A percentile compares a stretch with the other conserved stretches of the same genome.
phyloP scores from a whole-genome alignment of 768 basidiomycete species.

The Mycena vitilis region DNA sequence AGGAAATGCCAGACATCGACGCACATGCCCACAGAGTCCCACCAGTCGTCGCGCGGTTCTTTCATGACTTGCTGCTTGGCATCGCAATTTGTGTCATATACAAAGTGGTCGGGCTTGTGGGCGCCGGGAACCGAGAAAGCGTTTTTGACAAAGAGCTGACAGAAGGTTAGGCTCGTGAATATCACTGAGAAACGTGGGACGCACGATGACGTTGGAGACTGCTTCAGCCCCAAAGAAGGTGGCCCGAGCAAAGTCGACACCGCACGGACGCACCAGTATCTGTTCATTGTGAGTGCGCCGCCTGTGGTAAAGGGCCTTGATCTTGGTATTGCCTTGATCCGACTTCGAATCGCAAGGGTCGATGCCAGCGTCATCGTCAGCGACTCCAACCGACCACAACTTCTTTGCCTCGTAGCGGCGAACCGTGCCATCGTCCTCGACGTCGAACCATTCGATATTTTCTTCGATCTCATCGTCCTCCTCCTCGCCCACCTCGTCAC shows the following conservation, averaged over 20 bases:
- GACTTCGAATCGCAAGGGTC: neutral
- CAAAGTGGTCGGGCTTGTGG: constrained; percentile 40
- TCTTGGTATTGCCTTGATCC: neutral
- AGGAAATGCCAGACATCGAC: constrained; percentile 36
- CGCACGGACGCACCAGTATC: neutral
- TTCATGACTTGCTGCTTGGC: constrained; percentile 29
- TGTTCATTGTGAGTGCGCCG: neutral
- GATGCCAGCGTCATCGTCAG: neutral
- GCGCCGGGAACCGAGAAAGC: constrained; percentile 41
- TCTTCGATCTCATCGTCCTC: constrained; percentile 25
- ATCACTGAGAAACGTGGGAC: constrained; percentile 6
- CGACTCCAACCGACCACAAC: neutral
- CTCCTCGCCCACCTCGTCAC: neutral
- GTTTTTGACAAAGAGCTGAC: constrained; percentile 26
- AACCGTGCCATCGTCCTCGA: neutral
- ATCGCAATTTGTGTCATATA: constrained; percentile 32
- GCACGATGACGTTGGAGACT: constrained; percentile 34
- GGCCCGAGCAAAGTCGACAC: constrained; percentile 33
- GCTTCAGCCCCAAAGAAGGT: constrained; percentile 39
- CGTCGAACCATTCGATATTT: neutral
- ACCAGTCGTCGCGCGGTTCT: constrained; percentile 1
- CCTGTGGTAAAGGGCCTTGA: neutral
- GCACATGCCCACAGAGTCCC: constrained; percentile 24
- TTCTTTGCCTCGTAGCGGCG: neutral
- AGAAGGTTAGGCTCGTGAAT: neutral